Evolutionary conservation across 2,329 filamentous ascomycete genomes (phyloP), one percentile per base, ranked within the genome.

Genomic region (Ascocoryne sarcoides): DNA sequence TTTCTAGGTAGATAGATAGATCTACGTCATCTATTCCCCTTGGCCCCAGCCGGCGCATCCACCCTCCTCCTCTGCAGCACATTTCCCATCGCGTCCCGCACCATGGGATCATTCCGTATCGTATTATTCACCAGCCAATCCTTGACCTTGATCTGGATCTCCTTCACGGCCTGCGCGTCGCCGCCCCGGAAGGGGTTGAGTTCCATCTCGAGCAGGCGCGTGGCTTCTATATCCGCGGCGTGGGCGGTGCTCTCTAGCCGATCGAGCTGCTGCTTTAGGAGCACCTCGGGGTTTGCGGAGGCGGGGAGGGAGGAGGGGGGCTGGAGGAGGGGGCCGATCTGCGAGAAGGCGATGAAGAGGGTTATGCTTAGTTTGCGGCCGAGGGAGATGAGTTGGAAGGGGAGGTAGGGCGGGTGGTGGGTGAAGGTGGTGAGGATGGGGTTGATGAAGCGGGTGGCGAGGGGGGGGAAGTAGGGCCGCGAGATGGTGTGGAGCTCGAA

Each of bases 81-180:
- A 43, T 70, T 73, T 17, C 78, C 79, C 51, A 95, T 70, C 1
- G 88, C 88, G 60, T 86, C 81, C 51, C 80, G 74, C 7, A 96
- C 90, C 64, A 90, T 85, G 1, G 80, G 81, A 61, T 90, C 84
- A 35, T 75, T 77, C 50, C 78, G 73, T 44, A 93, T 83, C 10
- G 81, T 89, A 57, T 93, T 93, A 60, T 93, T 79, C 37, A 95
- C 79, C 51, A 96, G 67, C 73, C 87, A 94, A 55, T 92, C 85
- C 62, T 81, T 84, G 64, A 95, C 75, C 54, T 82, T 84, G 30
- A 72, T 71, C 46, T 79, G 74, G 55, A 93, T 64, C 44, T 76
- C 77, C 32, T 68, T 68, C 34, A 82, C 66, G n/a, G 69, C 70
- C 45, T 75, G 71, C 26, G 72, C 65, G 55, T 93, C 82, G n/a